Evolutionary conservation across 495 filamentous ascomycete genomes (phyloP), one percentile per base, ranked within the genome.

Genomic region (Xylaria curta): DNA sequence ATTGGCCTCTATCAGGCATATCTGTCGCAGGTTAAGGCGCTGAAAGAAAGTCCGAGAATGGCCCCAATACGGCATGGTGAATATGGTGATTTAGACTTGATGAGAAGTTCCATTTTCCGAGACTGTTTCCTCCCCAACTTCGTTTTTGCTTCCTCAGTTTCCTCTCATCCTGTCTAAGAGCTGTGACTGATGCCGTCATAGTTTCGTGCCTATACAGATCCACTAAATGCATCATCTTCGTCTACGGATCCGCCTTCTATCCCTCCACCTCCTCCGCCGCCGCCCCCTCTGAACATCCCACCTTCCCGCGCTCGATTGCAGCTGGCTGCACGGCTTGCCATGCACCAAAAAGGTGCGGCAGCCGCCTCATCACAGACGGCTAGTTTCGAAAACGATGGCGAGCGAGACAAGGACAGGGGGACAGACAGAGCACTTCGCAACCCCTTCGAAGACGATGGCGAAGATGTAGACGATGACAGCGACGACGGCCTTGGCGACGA

Each of bases 251-350:
- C 86, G 15, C 86, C 85, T 3, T 85, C 84, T 21, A 81, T 86
- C 59, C 82, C 86, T 24, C 82, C 86, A 19, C 82, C 85, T 0
- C 85, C 87, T 0, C 86, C 87, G 10, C 85, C 88, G 0, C 91
- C 91, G 1, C 88, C 91, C 5, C 91, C 91, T 6, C 85, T 92
- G 46, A 94, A 94, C 76, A 88, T 94, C 28, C 91, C 92, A 12
- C 94, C 94, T 3, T 95, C 93, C 3, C 88, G 94, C n/a, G 94
- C 94, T 24, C 89, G 94, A 21, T 87, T 93, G 24, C 94, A 97
- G 80, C 86, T 97, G 21, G 94, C 93, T 38, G 92, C 91, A 38
- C 89, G 93, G 26, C 88, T 97, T 1, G 94, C 94, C 17, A 87
- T 92, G 75, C 93, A 94, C 72, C 91, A 91, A 74, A 90, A 91